Evolutionary conservation across 2,329 filamentous ascomycete genomes (phyloP).

Genomic region (Chrysoporthe deuterocubensis): DNA sequence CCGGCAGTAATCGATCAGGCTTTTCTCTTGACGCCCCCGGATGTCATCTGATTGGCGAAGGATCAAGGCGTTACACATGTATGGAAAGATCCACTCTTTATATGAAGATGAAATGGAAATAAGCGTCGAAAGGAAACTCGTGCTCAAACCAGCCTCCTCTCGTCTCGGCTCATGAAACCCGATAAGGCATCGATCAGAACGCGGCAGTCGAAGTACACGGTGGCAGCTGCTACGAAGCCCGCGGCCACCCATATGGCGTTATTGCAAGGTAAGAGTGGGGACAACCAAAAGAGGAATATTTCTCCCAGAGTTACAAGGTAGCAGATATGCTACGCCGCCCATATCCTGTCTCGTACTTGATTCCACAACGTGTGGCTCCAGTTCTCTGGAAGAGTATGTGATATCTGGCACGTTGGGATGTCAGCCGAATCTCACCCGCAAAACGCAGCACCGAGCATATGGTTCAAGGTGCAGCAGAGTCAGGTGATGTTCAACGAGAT

Average conservation of each 20-base stretch:
- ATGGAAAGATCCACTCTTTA: not conserved
- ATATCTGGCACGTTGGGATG: constrained; percentile 17
- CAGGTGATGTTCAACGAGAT: constrained; percentile 3
- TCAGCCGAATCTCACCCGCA: not conserved
- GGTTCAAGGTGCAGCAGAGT: not conserved
- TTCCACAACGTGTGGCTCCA: constrained; percentile 28
- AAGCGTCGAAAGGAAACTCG: not conserved
- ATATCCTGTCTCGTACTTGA: constrained; percentile 20
- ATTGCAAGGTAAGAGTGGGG: not conserved
- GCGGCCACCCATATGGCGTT: too few relatives aligned
- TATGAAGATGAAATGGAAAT: not conserved
- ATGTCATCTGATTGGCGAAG: not conserved
- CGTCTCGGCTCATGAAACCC: not conserved
- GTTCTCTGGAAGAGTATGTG: constrained; percentile 24
- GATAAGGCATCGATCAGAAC: not conserved
- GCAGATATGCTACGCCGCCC: constrained; percentile 10
- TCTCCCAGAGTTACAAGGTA: too few relatives aligned
- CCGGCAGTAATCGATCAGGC: too few relatives aligned
- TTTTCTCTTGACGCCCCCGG: too few relatives aligned
- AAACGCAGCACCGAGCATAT: too few relatives aligned
- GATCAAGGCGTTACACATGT: not conserved
- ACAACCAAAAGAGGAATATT: not conserved
- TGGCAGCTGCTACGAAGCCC: not conserved
- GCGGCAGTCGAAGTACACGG: not conserved
- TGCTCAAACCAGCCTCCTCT: not conserved